These are phyloP conservation scores for Sporisorium graminicola DNA, from an alignment of 1,284 basidiomycete genomes.

Conservation along the genomic window DNA sequence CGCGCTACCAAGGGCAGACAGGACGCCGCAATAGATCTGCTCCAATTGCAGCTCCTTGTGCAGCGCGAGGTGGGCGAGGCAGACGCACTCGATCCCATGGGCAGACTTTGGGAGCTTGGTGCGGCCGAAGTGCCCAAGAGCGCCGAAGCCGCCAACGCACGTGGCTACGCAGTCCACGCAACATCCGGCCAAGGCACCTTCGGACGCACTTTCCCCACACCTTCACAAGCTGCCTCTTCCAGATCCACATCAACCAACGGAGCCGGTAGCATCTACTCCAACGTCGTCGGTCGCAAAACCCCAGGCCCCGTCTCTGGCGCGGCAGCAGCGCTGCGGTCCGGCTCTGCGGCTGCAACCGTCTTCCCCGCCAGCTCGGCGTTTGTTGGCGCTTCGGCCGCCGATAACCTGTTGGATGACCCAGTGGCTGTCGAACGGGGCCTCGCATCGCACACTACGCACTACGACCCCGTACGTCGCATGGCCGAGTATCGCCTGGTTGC, in stretches of 20 bases:
- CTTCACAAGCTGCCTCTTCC: constrained; percentile 32
- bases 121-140: constrained; percentile 31
- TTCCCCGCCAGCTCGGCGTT: constrained; percentile 53
- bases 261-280: constrained; percentile 27
- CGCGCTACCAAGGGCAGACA: constrained; percentile 61
- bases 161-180: constrained; percentile 30
- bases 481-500: constrained; percentile 51
- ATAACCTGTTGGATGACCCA: constrained; percentile 24
- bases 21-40: constrained; percentile 63
- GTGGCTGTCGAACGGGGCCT: constrained; percentile 31
- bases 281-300: constrained; percentile 32
- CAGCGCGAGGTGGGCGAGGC: constrained; percentile 41
- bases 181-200: constrained; percentile 23
- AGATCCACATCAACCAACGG: constrained; percentile 1
- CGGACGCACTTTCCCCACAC: constrained; percentile 31
- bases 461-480: constrained; percentile 46
- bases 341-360: constrained; percentile 42
- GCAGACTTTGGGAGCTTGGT: constrained; percentile 25
- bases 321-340: constrained; percentile 37
- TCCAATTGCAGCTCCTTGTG: constrained; percentile 57
- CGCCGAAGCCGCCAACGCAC: constrained; percentile 23
- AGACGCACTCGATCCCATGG: constrained; percentile 62
- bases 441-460: constrained; percentile 25
- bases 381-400: constrained; percentile 9
- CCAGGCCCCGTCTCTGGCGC: constrained; percentile 27